Evolutionary conservation across 441 rosid species (phyloP), one percentile per base, ranked within the genome.

Genomic region (Mallotus repandus): DNA sequence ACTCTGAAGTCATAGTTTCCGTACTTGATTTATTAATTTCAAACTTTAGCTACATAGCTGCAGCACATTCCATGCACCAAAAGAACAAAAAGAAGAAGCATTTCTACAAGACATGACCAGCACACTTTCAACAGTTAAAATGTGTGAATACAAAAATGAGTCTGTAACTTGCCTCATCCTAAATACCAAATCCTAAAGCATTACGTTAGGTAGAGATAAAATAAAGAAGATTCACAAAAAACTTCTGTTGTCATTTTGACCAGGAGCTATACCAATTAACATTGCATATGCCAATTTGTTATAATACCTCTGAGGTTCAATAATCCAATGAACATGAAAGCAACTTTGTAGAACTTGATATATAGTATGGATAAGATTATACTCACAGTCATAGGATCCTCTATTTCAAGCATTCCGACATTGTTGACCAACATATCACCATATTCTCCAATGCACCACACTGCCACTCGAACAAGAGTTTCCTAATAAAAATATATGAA

Each of bases 401-500:
- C 98, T 54, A 84, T 71, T 76, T 87, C 81, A 81, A 96, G 94
- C 93, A 94, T 80, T 78, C 98, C 98, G 41, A 76, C 84, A 87
- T 86, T 91, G 78, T 89, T 91, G 53, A 89, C 93, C 88, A 96
- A 82, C 86, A 96, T 58, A 82, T 96, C 99, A 75, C 98, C 99
- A 81, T 93, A 96, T 84, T 96, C 99, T 78, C 99, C 99, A 68
- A 96, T 85, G 88, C 98, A 96, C 99, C 99, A 96, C 74, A 92
- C 87, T 48, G 98, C 98, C 78, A 92, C 97, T 76, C 94, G 95
- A 79, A 89, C 95, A 84, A 96, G 98, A 74, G 85, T 87, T 88
- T 92, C 98, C 98, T 94, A 82, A 68, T 72, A 71, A 60, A 67
- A 73, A 56, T 73, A 73, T 65, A 55, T 73, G 49, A 65, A 55